Evolutionary conservation across 192 early-diverging fungal genomes (phyloP).

Genomic region (Coemansia asiatica): DNA sequence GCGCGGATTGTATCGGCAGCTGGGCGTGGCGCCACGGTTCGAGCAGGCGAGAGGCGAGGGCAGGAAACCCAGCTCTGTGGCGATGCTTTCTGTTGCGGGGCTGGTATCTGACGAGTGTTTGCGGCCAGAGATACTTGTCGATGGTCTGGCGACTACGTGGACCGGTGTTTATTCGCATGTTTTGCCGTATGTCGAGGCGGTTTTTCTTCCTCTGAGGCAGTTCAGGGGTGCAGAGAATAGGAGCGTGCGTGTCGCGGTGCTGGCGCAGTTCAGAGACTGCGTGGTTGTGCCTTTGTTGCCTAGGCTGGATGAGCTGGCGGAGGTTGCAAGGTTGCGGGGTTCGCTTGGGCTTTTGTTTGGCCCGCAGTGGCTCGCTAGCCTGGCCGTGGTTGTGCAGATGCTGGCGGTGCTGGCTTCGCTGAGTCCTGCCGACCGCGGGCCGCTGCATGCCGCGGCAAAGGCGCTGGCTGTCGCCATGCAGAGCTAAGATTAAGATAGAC

Average conservation of each 20-base stretch:
- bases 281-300: constrained; percentile 34
- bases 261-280: constrained; percentile 38
- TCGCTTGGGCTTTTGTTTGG: background rate
- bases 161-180: constrained; percentile 78
- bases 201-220: constrained; percentile 71
- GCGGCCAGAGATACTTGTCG: constrained; percentile 65
- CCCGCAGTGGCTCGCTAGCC: background rate
- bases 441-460: constrained; percentile 27
- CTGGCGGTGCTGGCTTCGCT: constrained; percentile 34
- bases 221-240: constrained; percentile 9
- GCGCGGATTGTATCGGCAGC: constrained; percentile 27
- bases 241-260: constrained; percentile 25
- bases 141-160: constrained; percentile 75
- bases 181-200: constrained; percentile 82
- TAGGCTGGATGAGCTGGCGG: constrained; percentile 18
- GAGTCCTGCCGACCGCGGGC: constrained; percentile 34
- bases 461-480: constrained; percentile 23
- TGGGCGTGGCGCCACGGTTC: constrained; percentile 31
- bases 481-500: too few relatives aligned
- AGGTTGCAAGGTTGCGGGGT: constrained; percentile 1
- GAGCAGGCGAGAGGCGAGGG: constrained; percentile 5
- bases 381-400: constrained; percentile 28
- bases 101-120: constrained; percentile 62
- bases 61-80: background rate
- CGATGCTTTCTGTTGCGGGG: constrained; percentile 17